These are phyloP conservation scores for Komagataella kurtzmanii DNA, from an alignment of 805 yeast species.

Conservation along the genomic window DNA sequence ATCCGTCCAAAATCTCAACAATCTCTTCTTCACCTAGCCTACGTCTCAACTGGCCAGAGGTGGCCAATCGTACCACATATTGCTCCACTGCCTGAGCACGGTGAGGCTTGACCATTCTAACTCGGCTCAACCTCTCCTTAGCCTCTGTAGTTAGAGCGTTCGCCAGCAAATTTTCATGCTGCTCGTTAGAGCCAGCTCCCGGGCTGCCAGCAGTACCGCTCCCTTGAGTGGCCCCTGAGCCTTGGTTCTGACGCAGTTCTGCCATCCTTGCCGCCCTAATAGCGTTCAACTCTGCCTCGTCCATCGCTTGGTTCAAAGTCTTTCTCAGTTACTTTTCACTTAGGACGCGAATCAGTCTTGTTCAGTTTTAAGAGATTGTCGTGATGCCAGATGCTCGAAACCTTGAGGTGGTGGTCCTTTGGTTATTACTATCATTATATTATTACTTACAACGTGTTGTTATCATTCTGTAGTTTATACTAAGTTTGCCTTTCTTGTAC, in stretches of 20 bases:
- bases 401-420: background rate
- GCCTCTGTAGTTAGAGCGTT: slow-evolving; percentile 39
- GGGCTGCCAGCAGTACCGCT: slow-evolving; percentile 2
- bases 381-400: background rate
- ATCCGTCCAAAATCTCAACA: slow-evolving; percentile 70
- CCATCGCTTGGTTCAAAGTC: slow-evolving; percentile 33
- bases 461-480: too few relatives aligned
- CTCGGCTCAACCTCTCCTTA: slow-evolving; percentile 76
- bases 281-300: slow-evolving; percentile 76
- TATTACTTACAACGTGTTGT: background rate
- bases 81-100: slow-evolving; percentile 82
- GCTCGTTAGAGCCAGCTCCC: slow-evolving; percentile 39
- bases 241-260: slow-evolving; percentile 50
- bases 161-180: slow-evolving; percentile 30
- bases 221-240: background rate
- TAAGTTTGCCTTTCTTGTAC: background rate
- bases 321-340: too few relatives aligned
- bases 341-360: background rate
- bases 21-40: slow-evolving; percentile 75
- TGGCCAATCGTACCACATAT: slow-evolving; percentile 56
- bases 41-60: slow-evolving; percentile 61
- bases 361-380: background rate
- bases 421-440: too few relatives aligned
- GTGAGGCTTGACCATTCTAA: slow-evolving; percentile 81
- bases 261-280: slow-evolving; percentile 86